Conservation (phyloP, 2,329 filamentous ascomycete genomes). For the Bipolaris victoriae region DNA sequence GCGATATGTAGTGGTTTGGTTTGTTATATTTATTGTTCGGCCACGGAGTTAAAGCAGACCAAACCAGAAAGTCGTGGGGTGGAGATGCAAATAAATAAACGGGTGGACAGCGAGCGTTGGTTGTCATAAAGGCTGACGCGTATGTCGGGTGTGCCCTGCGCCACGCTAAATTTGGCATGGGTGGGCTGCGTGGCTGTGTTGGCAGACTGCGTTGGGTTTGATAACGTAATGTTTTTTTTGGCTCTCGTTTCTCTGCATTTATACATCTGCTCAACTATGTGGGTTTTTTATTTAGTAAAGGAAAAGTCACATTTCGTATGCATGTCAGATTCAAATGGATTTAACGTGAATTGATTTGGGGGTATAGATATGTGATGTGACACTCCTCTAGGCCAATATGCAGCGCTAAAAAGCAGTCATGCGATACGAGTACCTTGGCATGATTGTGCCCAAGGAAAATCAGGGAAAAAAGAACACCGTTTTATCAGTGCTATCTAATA, state of each 20-base stretch:
- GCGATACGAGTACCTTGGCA: not conserved
- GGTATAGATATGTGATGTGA: not conserved
- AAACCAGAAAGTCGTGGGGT: too few relatives aligned
- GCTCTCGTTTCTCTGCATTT: not conserved
- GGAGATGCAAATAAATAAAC: too few relatives aligned
- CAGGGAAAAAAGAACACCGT: not conserved
- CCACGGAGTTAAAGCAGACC: too few relatives aligned
- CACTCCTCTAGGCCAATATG: not conserved
- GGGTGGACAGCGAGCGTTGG: too few relatives aligned
- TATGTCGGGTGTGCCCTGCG: constrained; percentile 24
- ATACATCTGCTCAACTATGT: not conserved
- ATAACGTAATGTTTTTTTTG: not conserved
- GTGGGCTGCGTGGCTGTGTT: constrained; percentile 18
- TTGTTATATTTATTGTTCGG: too few relatives aligned
- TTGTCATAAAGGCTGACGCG: constrained; percentile 18
- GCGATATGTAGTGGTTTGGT: too few relatives aligned
- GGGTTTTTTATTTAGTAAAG: not conserved
- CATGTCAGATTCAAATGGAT: too few relatives aligned
- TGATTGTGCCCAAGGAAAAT: not conserved
- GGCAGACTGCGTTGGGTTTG: constrained; percentile 4
- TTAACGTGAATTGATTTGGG: not conserved
- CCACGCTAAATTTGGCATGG: constrained; percentile 31
- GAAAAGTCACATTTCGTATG: not conserved
- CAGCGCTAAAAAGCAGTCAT: not conserved
- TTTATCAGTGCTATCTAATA: not conserved